Evolutionary conservation across 176 grass and related monocot genomes (phyloP), one percentile per base, ranked within the genome.

Genomic region (Aegilops tauschii): DNA sequence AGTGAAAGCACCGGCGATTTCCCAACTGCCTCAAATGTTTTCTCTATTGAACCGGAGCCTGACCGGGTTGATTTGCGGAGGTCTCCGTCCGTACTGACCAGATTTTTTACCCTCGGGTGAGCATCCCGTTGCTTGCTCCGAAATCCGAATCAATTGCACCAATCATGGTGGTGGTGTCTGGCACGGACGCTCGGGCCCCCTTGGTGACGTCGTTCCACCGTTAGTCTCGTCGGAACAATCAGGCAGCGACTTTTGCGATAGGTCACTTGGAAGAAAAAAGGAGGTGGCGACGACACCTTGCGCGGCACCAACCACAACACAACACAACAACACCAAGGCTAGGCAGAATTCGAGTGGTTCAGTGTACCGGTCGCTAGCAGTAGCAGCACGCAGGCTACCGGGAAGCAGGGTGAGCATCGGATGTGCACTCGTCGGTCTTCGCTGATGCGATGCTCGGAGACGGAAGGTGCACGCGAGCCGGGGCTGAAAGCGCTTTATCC

Each of bases 141-240:
- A n/a, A 45, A 47, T 66, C 44, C 17, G 0, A n/a, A n/a, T n/a
- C n/a, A n/a, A n/a, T n/a, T 12, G 18, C 0, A 8, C 1, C 13
- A 36, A 56, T 56, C 34, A 40, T 63, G 14, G 11, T 3, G 25
- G 4, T 9, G 50, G 5, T 17, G 52, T 64, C 69, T 44, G 5
- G 68, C 45, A 11, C 1, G 36, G 12, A 13, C 12, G 16, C 14
- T 17, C 18, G 18, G 29, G 39, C 36, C 68, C 39, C 59, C 69
- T 3, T n/a, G 34, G 69, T 3, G 13, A 7, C 73, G 12, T 30
- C 42, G 49, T 73, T 89, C 87, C 35, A 56, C 68, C 68, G 66
- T 80, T 89, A 75, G 76, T 89, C 87, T 16, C 30, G 47, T 58
- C 6, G 54, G 74, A 84, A 77, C 27, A 61, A 84, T 52, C 74